These are phyloP conservation scores for Massarina eburnea DNA, from an alignment of 2,329 filamentous ascomycete genomes.

Conservation along the genomic window DNA sequence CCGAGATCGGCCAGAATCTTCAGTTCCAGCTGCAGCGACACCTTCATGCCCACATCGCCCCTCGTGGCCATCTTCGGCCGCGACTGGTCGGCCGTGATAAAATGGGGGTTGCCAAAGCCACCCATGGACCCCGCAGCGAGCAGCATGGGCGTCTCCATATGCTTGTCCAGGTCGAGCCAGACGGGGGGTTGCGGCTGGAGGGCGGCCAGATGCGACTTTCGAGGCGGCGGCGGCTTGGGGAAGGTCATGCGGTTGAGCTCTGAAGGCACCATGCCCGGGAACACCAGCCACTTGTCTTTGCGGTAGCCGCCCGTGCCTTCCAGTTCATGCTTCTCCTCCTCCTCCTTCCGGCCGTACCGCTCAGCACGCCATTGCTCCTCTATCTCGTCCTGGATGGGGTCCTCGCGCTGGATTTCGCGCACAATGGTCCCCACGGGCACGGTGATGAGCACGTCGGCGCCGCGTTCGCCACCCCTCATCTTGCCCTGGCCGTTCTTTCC, in stretches of 20 bases:
- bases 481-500: slow-evolving; percentile 80
- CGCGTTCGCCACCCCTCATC: slow-evolving; percentile 71
- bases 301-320: slow-evolving; percentile 41
- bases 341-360: slow-evolving; percentile 21
- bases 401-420: slow-evolving; percentile 74
- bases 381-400: slow-evolving; percentile 73
- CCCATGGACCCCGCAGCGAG: slow-evolving; percentile 86
- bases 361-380: slow-evolving; percentile 32
- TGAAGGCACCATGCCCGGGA: slow-evolving; percentile 77
- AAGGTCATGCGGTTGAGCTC: slow-evolving; percentile 63
- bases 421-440: slow-evolving; percentile 93
- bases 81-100: slow-evolving; percentile 72
- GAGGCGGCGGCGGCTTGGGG: slow-evolving; percentile 57
- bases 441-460: slow-evolving; percentile 82
- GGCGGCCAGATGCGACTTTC: slow-evolving; percentile 60
- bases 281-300: slow-evolving; percentile 80
- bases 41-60: slow-evolving; percentile 75
- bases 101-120: slow-evolving; percentile 91
- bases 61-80: slow-evolving; percentile 86
- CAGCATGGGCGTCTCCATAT: slow-evolving; percentile 80
- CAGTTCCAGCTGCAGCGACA: slow-evolving; percentile 84
- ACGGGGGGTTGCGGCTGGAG: slow-evolving; percentile 74
- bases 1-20: slow-evolving; percentile 95
- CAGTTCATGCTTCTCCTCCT: slow-evolving; percentile 31
- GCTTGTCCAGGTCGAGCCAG: slow-evolving; percentile 58